A percentile compares a stretch with the other conserved stretches of the same genome.
Evolutionary conservation across 257 asterid genomes (phyloP).

Genomic region (Forsythia suspensa): DNA sequence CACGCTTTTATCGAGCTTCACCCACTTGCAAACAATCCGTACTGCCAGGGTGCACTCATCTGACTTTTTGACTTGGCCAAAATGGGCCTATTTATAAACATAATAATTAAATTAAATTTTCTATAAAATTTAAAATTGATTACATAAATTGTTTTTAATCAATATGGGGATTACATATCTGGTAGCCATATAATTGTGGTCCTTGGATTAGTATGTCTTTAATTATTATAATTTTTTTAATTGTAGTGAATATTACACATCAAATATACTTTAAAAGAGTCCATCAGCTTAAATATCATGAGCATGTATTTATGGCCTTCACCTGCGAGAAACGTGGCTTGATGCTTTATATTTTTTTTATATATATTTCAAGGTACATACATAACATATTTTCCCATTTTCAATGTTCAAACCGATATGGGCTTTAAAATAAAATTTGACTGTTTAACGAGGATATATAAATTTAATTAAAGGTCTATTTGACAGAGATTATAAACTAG

Average conservation of each 20-base stretch:
- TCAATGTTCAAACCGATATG: not conserved
- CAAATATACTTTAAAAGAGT: too few species aligned
- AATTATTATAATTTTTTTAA: too few species aligned
- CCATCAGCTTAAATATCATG: too few species aligned
- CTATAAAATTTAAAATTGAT: too few species aligned
- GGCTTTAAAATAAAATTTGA: not conserved
- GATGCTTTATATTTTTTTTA: not conserved
- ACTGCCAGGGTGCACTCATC: not conserved
- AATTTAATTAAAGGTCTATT: too few species aligned
- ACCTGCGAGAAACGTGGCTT: not conserved
- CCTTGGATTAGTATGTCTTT: too few species aligned
- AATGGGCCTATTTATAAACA: not conserved
- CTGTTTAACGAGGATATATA: too few species aligned
- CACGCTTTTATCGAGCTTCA: slow-evolving; percentile 7
- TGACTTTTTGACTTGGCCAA: not conserved
- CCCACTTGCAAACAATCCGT: not conserved
- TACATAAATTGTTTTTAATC: not conserved
- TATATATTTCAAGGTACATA: not conserved
- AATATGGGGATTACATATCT: too few species aligned
- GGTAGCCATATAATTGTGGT: too few species aligned
- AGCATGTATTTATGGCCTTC: not conserved
- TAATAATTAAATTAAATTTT: too few species aligned
- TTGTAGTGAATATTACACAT: too few species aligned
- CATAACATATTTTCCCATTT: not conserved
- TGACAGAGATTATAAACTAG: too few species aligned